These are phyloP conservation scores for Myxozyma vanderwaltii DNA, from an alignment of 805 yeast species.

Conservation along the genomic window DNA sequence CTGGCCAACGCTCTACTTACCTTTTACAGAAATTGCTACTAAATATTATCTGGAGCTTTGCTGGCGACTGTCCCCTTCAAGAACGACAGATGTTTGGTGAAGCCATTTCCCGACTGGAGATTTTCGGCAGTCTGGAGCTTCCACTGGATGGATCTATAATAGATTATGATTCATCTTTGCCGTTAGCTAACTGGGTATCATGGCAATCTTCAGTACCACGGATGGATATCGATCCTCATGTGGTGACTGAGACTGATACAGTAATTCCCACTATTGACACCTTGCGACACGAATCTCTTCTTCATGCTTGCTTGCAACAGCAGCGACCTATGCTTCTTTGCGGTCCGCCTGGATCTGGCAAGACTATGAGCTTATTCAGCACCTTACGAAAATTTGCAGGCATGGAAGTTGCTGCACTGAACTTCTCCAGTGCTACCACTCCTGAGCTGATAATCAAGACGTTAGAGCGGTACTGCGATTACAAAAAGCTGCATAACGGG, in stretches of 20 bases:
- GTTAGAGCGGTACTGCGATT: constrained; percentile 72
- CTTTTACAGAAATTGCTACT: constrained; percentile 36
- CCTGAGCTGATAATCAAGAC: constrained; percentile 63
- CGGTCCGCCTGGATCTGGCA: constrained; percentile 98
- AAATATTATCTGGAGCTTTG: constrained; percentile 62
- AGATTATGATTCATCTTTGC: constrained; percentile 50
- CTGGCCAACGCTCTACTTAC: constrained; percentile 39
- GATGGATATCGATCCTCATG: constrained; percentile 56
- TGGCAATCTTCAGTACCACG: constrained; percentile 48
- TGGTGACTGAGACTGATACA: constrained; percentile 60
- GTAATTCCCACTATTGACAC: constrained; percentile 84
- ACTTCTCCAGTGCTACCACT: constrained; percentile 79
- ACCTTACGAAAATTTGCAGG: constrained; percentile 61
- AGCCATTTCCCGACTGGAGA: constrained; percentile 36
- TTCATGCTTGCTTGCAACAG: constrained; percentile 58
- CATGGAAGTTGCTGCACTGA: constrained; percentile 65
- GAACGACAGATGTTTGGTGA: constrained; percentile 48
- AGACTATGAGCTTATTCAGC: constrained; percentile 83
- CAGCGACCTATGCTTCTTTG: constrained; percentile 70
- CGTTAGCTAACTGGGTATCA: constrained; percentile 52
- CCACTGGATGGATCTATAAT: constrained; percentile 38
- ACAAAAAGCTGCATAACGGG: constrained; percentile 56
- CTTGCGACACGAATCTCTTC: constrained; percentile 59
- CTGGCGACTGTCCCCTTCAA: constrained; percentile 54
- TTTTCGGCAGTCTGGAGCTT: constrained; percentile 33